Base-by-base conservation (phyloP, 148 eudicot species). In the Suaeda aralocaspica region DNA sequence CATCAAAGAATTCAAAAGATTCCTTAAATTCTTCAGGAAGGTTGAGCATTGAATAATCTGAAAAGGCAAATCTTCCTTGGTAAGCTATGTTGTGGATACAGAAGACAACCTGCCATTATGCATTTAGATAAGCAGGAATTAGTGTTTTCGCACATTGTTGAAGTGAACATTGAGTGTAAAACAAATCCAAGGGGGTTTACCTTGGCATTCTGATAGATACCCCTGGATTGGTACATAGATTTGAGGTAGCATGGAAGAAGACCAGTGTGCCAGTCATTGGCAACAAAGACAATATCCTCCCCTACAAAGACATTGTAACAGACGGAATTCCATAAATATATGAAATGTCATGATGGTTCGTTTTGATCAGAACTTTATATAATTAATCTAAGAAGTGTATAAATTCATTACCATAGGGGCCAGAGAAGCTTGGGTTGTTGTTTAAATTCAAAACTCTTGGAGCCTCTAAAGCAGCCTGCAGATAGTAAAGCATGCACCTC, bases 31-130 rank as follows among this genome's bases (percentile, higher is more conserved):
- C 60, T 25, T 89, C 91, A 24, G 99, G 96, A 49, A 94, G 82
- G 71, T 85, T 86, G 76, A 94, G 96, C 46, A 81, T 79, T n/a
- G 89, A 53, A 72, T 83, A 94, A 79, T 91, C 99, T 14, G 87
- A 67, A 72, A 86, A 84, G 6, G 86, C 77, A 68, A 84, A 91
- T 79, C 99, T 84, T 56, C 99, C 99, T 78, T 94, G 99, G 77
- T 91, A 94, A 63, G 99, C 91, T 51, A 94, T 91, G 87, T 94
- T 91, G 90, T 94, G 99, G 70, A 94, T 91, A 81, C 99, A 94
- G 74, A 84, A 91, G 60, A 75, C 99, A 79, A 94, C 99, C 99
- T 94, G 82, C 26, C 46, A 48, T 74, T 9, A 34, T 24, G 15
- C 24, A 57, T 31, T 44, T 30, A n/a, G 31, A 59, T 49, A 25